phyloP scores from a whole-genome alignment of 179 eudicot species.

The Dionaea muscipula region DNA sequence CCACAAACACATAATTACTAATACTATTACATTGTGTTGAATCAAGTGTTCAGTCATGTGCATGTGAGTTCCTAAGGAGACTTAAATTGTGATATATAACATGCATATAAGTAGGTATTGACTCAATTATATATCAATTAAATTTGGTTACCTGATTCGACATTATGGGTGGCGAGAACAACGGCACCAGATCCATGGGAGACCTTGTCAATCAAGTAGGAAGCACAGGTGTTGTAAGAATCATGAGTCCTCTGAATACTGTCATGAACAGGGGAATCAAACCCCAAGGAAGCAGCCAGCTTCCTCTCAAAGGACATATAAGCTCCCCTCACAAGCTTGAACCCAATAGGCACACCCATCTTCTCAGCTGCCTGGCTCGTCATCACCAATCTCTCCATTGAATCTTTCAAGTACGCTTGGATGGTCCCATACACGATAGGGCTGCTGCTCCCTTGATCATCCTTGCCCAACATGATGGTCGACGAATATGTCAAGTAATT shows the following conservation, averaged over 20 bases:
- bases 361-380: constrained; percentile 46
- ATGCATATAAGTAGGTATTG: too few species aligned
- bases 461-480: constrained; percentile 33
- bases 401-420: constrained; percentile 75
- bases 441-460: constrained; percentile 13
- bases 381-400: constrained; percentile 42
- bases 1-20: too few species aligned
- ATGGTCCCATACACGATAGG: constrained; percentile 58
- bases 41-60: too few species aligned
- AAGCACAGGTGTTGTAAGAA: constrained; percentile 66
- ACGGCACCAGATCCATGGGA: constrained; percentile 47
- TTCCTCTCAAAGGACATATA: constrained; percentile 63
- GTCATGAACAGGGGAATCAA: constrained; percentile 65
- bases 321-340: constrained; percentile 89
- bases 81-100: too few species aligned
- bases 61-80: too few species aligned
- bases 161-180: constrained; percentile 79
- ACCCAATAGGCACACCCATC: constrained; percentile 64
- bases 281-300: constrained; percentile 53
- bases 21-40: too few species aligned
- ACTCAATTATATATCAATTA: too few species aligned
- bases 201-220: constrained; percentile 60
- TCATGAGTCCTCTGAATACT: constrained; percentile 51
- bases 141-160: constrained; percentile 57
- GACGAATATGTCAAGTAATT: constrained; percentile 69